phyloP scores from a whole-genome alignment of 768 basidiomycete species.

The Boletus barrowsii region DNA sequence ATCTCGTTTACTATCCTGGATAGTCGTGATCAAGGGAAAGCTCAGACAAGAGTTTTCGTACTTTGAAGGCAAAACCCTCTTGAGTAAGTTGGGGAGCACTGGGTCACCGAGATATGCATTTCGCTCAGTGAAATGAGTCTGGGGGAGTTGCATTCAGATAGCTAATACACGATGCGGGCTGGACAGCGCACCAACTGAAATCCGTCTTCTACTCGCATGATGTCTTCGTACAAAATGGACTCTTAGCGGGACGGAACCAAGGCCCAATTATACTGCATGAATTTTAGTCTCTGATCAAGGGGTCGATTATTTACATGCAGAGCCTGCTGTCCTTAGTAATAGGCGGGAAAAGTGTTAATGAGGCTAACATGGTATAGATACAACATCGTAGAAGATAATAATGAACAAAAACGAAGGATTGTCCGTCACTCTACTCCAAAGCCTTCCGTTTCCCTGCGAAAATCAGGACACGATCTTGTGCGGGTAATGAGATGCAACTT shows the following conservation, averaged over 20 bases:
- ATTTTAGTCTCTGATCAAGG: no score
- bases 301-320: no score
- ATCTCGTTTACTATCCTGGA: constrained; percentile 47
- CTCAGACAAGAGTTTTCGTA: constrained; percentile 19
- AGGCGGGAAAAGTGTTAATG: neutral
- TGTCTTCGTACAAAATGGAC: neutral
- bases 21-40: neutral
- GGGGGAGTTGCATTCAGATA: neutral
- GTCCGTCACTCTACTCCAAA: constrained; percentile 57
- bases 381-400: constrained; percentile 1
- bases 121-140: constrained; percentile 54
- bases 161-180: neutral
- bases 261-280: no score
- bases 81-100: constrained; percentile 58
- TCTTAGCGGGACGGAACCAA: neutral
- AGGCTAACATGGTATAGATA: constrained; percentile 16
- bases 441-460: constrained; percentile 69
- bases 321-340: no score
- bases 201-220: constrained; percentile 65
- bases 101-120: constrained; percentile 63
- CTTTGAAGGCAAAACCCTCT: constrained; percentile 51
- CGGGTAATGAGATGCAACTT: constrained; percentile 27
- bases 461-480: constrained; percentile 5
- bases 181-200: constrained; percentile 51
- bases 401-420: constrained; percentile 4